Percentiles rank a stretch among this genome's conserved stretches.
phyloP scores from a whole-genome alignment of 345 rosid species.

The Eucalyptus melliodora region DNA sequence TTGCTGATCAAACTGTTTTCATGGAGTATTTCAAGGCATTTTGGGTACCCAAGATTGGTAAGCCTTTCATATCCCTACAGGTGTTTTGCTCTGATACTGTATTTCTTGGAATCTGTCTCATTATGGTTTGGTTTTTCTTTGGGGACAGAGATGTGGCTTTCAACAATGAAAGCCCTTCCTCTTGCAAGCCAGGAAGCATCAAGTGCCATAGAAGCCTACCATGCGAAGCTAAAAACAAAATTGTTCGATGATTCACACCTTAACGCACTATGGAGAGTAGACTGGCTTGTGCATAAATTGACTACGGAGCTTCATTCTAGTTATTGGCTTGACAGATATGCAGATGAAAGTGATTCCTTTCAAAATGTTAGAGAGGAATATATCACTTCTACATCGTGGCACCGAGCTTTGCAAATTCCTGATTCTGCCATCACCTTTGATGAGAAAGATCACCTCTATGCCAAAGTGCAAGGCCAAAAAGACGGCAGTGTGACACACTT shows the following conservation, averaged over 20 bases:
- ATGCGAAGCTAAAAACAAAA: conserved; percentile 75
- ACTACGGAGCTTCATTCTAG: conserved; percentile 87
- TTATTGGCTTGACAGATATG: conserved; percentile 88
- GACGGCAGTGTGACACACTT: conserved; percentile 27
- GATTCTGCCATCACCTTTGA: conserved; percentile 65
- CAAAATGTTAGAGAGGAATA: conserved; percentile 88
- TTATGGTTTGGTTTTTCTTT: background rate
- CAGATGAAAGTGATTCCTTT: conserved; percentile 87
- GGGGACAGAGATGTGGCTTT: conserved; percentile 85
- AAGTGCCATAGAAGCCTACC: conserved; percentile 96
- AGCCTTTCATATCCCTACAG: background rate
- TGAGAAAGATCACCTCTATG: conserved; percentile 27
- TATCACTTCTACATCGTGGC: conserved; percentile 89
- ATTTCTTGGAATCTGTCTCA: background rate
- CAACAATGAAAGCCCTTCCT: conserved; percentile 65
- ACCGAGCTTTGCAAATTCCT: conserved; percentile 76
- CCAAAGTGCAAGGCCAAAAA: conserved; percentile 63
- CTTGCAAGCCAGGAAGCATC: conserved; percentile 97
- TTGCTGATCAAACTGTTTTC: conserved; percentile 72
- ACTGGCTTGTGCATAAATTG: conserved; percentile 95
- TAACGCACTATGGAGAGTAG: conserved; percentile 83
- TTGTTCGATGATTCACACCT: conserved; percentile 93
- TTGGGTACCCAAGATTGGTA: conserved; percentile 96
- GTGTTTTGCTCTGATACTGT: background rate
- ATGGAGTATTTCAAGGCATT: conserved; percentile 63